Evolutionary conservation across 805 yeast genomes (phyloP).

Genomic region (Scheffersomyces ergatensis): DNA sequence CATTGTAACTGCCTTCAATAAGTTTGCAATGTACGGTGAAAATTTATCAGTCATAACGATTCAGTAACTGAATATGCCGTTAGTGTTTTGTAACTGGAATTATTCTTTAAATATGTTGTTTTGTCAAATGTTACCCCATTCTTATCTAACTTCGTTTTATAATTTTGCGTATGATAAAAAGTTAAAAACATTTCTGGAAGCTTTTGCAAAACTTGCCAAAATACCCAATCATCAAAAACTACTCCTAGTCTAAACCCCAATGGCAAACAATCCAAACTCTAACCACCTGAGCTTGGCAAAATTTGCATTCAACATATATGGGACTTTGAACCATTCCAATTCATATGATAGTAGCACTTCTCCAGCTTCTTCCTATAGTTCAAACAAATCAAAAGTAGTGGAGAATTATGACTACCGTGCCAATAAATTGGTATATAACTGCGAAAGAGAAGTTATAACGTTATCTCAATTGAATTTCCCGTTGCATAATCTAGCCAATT

Average conservation of each 20-base stretch:
- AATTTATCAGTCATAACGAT: neutral
- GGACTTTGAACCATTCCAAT: conserved; percentile 22
- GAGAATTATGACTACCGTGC: conserved; percentile 5
- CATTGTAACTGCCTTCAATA: conserved; percentile 19
- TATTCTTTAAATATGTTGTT: no score
- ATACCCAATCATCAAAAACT: no score
- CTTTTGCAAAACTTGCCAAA: no score
- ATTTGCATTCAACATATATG: conserved; percentile 61
- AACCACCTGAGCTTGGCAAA: conserved; percentile 36
- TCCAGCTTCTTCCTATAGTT: conserved; percentile 13
- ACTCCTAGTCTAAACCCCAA: no score
- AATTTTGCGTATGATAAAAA: no score
- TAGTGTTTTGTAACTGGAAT: no score
- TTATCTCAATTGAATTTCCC: conserved; percentile 17
- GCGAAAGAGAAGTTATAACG: conserved; percentile 24
- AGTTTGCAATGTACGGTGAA: conserved; percentile 2
- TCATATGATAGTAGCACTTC: conserved; percentile 8
- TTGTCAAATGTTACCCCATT: no score
- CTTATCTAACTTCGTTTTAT: no score
- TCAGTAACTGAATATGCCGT: no score
- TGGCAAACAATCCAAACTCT: neutral
- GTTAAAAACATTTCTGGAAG: no score
- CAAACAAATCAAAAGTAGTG: conserved; percentile 3
- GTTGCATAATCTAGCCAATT: neutral
- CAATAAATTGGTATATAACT: conserved; percentile 16